Base-by-base conservation (phyloP, 225 moss, liverwort and hornwort species). In the Sphagnum contortum region DNA sequence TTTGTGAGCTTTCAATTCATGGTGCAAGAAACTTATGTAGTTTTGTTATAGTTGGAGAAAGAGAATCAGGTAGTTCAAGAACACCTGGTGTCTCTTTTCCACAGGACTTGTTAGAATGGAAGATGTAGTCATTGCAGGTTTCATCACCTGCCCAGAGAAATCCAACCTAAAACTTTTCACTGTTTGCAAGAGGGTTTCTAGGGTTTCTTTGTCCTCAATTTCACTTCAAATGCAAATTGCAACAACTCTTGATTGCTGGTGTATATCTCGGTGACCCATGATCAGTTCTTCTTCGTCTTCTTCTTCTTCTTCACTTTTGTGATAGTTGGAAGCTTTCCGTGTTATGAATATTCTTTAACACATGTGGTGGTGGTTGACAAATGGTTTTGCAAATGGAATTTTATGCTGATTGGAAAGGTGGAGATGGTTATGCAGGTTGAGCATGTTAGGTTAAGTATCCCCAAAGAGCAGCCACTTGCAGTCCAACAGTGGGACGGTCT, bases 401-500 rank as follows among this genome's bases (percentile, higher is more conserved):
- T 5, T 6, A 12, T 7, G 44, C 4, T 58, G 47, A 8, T 55
- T 44, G 44, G 12, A 8, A 3, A 44, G 50, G 3, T 11, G 29
- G 4, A 6, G 47, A 4, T 46, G 59, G 5, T 47, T 55, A 6
- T 78, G 70, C 70, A 96, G 95, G 96, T 96, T 61, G 96, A 96
- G 74, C 96, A 96, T 64, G 88, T 96, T 67, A 87, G 96, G 71
- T 76, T 96, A 67, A 90, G 90, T 6, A 88, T 96, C 64, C 87
- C 96, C 6, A 83, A 71, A 59, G 85, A 85, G 60, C 81, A 84
- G 60, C 96, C 96, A 57, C 83, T 96, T 47, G 96, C 96, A 62
- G 96, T 96, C 59, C 96, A 96, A 53, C 96, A 96, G 71, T 92
- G 96, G 92, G 90, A 85, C 4, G 96, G 96, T 3, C 68, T 92